Conservation (phyloP, 176 grass and related monocot genomes). For the Juncus effusus region DNA sequence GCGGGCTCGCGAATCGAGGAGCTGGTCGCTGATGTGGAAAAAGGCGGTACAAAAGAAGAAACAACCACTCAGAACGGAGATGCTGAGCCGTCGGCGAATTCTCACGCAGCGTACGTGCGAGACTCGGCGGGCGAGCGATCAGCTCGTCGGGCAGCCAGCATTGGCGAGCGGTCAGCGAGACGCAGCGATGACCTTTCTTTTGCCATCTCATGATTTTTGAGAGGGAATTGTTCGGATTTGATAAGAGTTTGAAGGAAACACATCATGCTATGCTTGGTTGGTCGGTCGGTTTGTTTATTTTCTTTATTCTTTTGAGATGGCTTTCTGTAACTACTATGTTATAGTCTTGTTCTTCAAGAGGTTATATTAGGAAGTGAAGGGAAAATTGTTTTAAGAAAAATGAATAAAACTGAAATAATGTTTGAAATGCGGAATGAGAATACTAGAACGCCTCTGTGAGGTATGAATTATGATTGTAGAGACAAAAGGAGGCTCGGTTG, state of each 20-base stretch:
- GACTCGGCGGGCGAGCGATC: conserved; percentile 29
- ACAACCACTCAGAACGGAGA: neutral
- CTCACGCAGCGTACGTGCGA: conserved; percentile 36
- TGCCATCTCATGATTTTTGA: conserved; percentile 45
- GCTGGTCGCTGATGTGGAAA: conserved; percentile 25
- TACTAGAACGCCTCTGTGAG: no score
- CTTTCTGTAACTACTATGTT: conserved; percentile 2
- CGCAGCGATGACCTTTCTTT: conserved; percentile 30
- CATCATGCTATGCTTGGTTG: neutral
- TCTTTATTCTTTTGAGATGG: neutral
- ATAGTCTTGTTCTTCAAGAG: neutral
- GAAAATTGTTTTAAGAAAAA: no score
- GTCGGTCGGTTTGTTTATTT: neutral
- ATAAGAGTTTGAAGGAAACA: neutral
- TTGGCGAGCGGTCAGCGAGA: conserved; percentile 36
- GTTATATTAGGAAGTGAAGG: neutral
- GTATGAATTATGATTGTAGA: no score
- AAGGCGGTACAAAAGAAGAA: neutral
- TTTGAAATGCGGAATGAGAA: no score
- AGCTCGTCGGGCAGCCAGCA: conserved; percentile 28
- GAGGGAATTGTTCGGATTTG: neutral
- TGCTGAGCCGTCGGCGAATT: conserved; percentile 9
- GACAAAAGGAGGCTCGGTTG: no score
- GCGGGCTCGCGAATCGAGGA: conserved; percentile 52
- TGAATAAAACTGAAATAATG: no score